Evolutionary conservation across 768 basidiomycete species (phyloP), one percentile per base, ranked within the genome.

Genomic region (Daedaleopsis nitida): DNA sequence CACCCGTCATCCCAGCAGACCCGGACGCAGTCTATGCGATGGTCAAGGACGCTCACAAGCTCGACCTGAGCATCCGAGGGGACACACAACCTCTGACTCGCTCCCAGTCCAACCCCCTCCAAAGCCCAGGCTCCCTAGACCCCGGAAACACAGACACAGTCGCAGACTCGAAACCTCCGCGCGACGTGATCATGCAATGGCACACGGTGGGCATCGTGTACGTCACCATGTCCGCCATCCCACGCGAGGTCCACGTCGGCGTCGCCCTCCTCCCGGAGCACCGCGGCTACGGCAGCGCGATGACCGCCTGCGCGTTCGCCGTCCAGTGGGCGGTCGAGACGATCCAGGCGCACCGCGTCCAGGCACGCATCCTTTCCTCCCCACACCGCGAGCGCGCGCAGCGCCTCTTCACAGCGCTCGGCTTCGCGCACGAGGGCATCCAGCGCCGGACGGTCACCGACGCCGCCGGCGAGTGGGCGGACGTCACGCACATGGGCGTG

Each of bases 401-500:
- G 27, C 74, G 74, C 16, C 68, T 88, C 13, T 85, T 89, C 64
- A 79, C 83, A 8, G 70, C 76, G 48, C 66, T 78, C 57, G 83
- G 84, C 10, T 89, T 91, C 67, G 70, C 71, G 8, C 82, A 86
- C 60, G 89, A 91, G 72, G 89, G 89, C 49, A 83, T 78, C 10
- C 80, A 81, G 45, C 81, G 87, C 35, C 78, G 83, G 47, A 78
- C 83, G 0, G 81, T 85, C 56, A 81, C 71, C 66, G 80, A 80
- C 61, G 74, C 78, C 5, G 69, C 67, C 8, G 73, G 68, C 4
- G 73, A 71, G n/a, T 72, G 67, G 67, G 39, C 62, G 24, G 70
- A 72, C 45, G 66, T 72, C 21, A 62, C 59, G 37, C 63, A 65
- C 39, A 62, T 67, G 62, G 67, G 63, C 17, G 44, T 71, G 44